Base-by-base conservation (phyloP, 2,329 filamentous ascomycete species). In the Leptosphaerulina australis region DNA sequence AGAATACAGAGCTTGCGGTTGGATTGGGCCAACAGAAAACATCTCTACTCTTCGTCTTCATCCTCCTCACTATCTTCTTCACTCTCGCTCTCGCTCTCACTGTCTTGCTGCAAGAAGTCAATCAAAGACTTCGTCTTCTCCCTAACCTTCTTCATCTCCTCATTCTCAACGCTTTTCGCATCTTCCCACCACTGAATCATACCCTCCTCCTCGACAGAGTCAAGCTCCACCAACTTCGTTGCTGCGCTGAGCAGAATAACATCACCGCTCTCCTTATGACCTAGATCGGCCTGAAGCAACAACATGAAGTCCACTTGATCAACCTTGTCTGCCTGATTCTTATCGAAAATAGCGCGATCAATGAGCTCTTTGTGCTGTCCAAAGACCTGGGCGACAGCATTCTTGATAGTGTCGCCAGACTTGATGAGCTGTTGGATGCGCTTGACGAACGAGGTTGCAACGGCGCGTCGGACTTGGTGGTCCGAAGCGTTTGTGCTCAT, bases 401-500 rank as follows among this genome's bases (percentile, higher is more conserved):
- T 69, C 53, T 75, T 77, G 17, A 72, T 59, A 17, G 60, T 47
- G 5, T 66, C 53, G 12, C 69, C 67, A n/a, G 64, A 63, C 49
- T 82, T 81, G 46, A 84, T 77, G 18, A 96, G 81, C 69, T 91
- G 87, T 5, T 85, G 82, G 35, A 92, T 88, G 49, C 88, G 87
- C 64, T 89, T 90, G 64, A 90, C 88, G 69, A 97, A 93, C 0
- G 92, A 89, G 2, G 87, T 84, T 2, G 90, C 90, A 18, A 97
- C 87, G 12, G 94, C 91, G 25, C 88, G 87, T 34, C 93, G 89
- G 66, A 97, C 90, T 72, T 94, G 88, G 58, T 87, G 83, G 66
- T 96, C 93, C 1, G 91, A 92, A 2, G 94, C 94, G 66, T 97
- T 91, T 64, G 89, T 90, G 45, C 87, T 88, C 72, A 99, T 90